Conservation (phyloP, 1,284 basidiomycete genomes). For the Golubevia sp. region DNA sequence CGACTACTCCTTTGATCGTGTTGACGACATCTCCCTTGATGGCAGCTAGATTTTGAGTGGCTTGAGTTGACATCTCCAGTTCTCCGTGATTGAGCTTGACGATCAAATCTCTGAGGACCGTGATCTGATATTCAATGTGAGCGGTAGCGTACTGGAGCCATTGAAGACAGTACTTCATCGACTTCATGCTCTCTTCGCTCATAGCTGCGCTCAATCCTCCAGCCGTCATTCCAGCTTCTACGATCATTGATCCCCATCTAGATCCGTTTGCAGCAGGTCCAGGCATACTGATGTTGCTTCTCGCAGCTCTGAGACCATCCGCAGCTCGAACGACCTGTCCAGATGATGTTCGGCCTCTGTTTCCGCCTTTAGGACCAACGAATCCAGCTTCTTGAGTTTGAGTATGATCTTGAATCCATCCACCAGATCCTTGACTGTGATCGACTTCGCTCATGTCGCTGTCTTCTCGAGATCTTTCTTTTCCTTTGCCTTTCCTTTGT, state of each 20-base stretch:
- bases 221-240: conserved; percentile 74
- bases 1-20: conserved; percentile 84
- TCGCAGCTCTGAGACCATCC: neutral
- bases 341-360: neutral
- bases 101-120: conserved; percentile 69
- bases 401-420: neutral
- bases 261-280: no score
- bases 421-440: neutral
- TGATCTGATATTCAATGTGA: conserved; percentile 84
- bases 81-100: conserved; percentile 50
- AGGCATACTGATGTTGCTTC: neutral
- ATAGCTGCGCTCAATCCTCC: conserved; percentile 79
- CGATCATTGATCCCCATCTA: conserved; percentile 74
- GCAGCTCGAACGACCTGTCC: neutral
- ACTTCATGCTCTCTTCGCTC: conserved; percentile 85
- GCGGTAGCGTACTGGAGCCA: conserved; percentile 90
- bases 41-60: conserved; percentile 65
- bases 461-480: conserved; percentile 1
- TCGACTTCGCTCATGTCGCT: neutral
- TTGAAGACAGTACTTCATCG: conserved; percentile 81
- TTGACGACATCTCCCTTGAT: conserved; percentile 81
- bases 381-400: no score
- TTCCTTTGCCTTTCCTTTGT: conserved; percentile 24
- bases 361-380: neutral
- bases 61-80: conserved; percentile 32